phyloP scores from a whole-genome alignment of 2,329 filamentous ascomycete species.

The Massarina eburnea region DNA sequence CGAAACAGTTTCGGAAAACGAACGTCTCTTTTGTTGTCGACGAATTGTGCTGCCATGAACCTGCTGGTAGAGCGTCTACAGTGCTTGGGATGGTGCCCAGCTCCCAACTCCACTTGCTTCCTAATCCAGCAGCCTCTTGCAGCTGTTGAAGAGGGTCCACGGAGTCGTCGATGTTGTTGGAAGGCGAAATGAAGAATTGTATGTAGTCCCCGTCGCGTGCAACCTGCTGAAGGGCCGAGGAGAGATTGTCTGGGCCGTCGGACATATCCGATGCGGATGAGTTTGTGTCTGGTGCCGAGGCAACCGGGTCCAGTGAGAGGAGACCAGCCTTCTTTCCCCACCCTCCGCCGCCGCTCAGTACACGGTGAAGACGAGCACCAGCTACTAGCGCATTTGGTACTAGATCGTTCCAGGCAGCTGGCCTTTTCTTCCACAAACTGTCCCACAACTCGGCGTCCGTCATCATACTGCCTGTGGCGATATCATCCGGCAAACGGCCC shows the following conservation, averaged over 20 bases:
- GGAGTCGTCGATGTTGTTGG: neutral
- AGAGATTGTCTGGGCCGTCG: slow-evolving; percentile 29
- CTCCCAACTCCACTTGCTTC: slow-evolving; percentile 22
- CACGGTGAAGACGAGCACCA: slow-evolving; percentile 48
- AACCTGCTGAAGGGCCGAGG: slow-evolving; percentile 55
- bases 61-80: slow-evolving; percentile 39
- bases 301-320: slow-evolving; percentile 70
- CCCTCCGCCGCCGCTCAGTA: slow-evolving; percentile 78
- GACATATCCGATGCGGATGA: slow-evolving; percentile 6
- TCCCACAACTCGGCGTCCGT: slow-evolving; percentile 11
- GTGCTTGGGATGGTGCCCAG: slow-evolving; percentile 51
- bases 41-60: slow-evolving; percentile 20
- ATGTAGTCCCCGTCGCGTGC: slow-evolving; percentile 65
- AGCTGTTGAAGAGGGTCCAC: slow-evolving; percentile 4
- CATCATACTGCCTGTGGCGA: no score
- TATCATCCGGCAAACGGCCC: slow-evolving; percentile 8
- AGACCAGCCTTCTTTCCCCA: slow-evolving; percentile 82
- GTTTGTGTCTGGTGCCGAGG: slow-evolving; percentile 7
- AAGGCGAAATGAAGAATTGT: slow-evolving; percentile 38
- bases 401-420: slow-evolving; percentile 21
- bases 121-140: neutral
- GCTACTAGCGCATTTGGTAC: slow-evolving; percentile 20
- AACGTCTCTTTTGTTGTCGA: slow-evolving; percentile 14
- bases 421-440: slow-evolving; percentile 23
- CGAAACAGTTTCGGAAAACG: slow-evolving; percentile 54